Conservation (phyloP, 805 yeast genomes). For the Ogataea trehaloabstinens region DNA sequence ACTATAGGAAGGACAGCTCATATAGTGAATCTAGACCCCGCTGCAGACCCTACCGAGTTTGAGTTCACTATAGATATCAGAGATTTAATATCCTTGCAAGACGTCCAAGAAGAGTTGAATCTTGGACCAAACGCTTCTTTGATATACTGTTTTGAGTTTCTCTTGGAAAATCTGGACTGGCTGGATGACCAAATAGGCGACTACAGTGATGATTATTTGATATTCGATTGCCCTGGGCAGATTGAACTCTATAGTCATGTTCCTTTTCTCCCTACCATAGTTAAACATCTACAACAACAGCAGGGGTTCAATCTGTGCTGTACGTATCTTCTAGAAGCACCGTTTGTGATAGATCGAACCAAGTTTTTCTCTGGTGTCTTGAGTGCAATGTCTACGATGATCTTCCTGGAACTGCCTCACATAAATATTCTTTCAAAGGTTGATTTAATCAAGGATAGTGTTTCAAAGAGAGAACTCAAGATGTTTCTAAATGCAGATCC, state of each 20-base stretch:
- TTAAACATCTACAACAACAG: constrained; percentile 75
- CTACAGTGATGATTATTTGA: constrained; percentile 87
- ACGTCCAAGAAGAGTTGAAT: constrained; percentile 92
- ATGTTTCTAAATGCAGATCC: constrained; percentile 92
- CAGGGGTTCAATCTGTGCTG: constrained; percentile 90
- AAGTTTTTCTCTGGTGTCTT: constrained; percentile 95
- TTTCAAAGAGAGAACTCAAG: constrained; percentile 72
- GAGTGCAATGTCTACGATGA: constrained; percentile 98
- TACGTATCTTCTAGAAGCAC: constrained; percentile 87
- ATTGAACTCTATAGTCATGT: constrained; percentile 93
- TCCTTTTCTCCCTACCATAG: constrained; percentile 88
- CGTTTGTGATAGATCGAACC: constrained; percentile 85
- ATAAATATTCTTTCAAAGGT: constrained; percentile 84
- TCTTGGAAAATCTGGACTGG: constrained; percentile 92
- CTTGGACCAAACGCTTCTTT: constrained; percentile 95
- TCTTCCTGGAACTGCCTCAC: constrained; percentile 90
- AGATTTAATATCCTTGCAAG: constrained; percentile 85
- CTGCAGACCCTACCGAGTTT: constrained; percentile 89
- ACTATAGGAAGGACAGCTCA: constrained; percentile 90
- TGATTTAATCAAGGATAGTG: constrained; percentile 80
- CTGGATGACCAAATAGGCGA: constrained; percentile 96
- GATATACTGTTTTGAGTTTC: constrained; percentile 88
- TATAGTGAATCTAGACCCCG: constrained; percentile 93
- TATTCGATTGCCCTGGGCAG: constrained; percentile 97
- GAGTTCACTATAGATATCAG: constrained; percentile 92